A percentile compares a stretch with the other conserved stretches of the same genome.
Evolutionary conservation across 805 yeast species (phyloP).

Genomic region (Wickerhamomyces strasburgensis): DNA sequence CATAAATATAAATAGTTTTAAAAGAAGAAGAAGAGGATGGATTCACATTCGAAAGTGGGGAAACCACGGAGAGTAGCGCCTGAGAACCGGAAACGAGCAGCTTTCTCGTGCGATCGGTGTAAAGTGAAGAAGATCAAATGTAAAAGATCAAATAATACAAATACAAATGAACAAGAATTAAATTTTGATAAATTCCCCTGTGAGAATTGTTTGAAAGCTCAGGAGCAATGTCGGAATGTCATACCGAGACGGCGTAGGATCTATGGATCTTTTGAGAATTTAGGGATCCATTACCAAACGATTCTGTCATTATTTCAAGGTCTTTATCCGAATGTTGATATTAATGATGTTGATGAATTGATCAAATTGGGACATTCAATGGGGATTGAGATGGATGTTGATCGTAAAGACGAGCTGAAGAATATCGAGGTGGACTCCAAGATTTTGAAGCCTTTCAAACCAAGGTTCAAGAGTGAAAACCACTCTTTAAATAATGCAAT

Average conservation of each 20-base stretch:
- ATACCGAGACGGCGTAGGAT: conserved; percentile 38
- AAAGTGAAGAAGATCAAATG: conserved; percentile 40
- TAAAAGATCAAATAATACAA: conserved; percentile 25
- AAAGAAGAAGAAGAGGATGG: neutral
- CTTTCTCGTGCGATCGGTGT: conserved; percentile 43
- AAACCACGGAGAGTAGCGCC: conserved; percentile 34
- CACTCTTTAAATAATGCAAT: conserved; percentile 1
- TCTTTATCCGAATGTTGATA: conserved; percentile 40
- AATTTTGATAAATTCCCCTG: conserved; percentile 35
- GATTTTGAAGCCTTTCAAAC: conserved; percentile 19
- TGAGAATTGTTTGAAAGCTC: conserved; percentile 32
- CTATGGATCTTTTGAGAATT: conserved; percentile 38
- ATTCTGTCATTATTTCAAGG: conserved; percentile 34
- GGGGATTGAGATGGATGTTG: conserved; percentile 18
- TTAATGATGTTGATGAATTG: conserved; percentile 37
- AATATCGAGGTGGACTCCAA: conserved; percentile 18
- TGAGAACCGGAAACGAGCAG: conserved; percentile 36
- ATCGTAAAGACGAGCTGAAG: conserved; percentile 9
- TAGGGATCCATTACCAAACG: conserved; percentile 40
- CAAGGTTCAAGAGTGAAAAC: conserved; percentile 5
- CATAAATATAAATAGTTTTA: no score
- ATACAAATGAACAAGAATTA: conserved; percentile 21
- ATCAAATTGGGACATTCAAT: conserved; percentile 25
- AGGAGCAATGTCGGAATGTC: conserved; percentile 36
- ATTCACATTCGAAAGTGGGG: conserved; percentile 11